Base-by-base conservation (phyloP, 73 alveolate species). In the Paramecium sexaurelia region DNA sequence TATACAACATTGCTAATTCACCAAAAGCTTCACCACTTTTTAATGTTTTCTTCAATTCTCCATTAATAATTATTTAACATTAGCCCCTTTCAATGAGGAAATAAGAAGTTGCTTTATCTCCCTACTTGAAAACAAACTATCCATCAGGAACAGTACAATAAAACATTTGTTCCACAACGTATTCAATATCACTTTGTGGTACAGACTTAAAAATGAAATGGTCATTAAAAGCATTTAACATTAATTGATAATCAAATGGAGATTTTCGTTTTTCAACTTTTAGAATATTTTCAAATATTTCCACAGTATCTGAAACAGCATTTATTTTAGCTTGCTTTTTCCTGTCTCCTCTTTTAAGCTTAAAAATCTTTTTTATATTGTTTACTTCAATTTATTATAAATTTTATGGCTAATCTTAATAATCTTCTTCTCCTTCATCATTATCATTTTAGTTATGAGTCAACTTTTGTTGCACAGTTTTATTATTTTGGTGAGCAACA, bases 1-100 rank as follows among this genome's bases (percentile, higher is more conserved):
- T 96, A 92, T 96, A 96, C 51, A 96, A 56, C 75, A 96, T 85
- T 1, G 99, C 99, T 39, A 96, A 88, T 69, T 96, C 99, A 10
- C 99, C 99, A 45, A 96, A 96, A 8, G 95, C 96, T 55, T 94
- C 97, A 10, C 98, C 98, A 10, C 92, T 67, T 33, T 88, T 87
- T 67, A 91, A 57, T 10, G 78, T 51, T 57, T 87, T 75, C 67
- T 68, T 37, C 35, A 68, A 68, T 45, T 88, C 55, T 88, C 73
- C 78, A 88, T 68, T 88, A 29, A 88, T 61, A 2, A 68, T 55
- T 22, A 88, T 82, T 71, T 88, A 55, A 22, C 85, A 68, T 27
- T 88, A 37, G 7, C 94, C 94, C 55, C 87, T 88, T 43, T 88
- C 94, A 32, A 88, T 88, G 9, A 88, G 78, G 75, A 88, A 88